Evolutionary conservation across 1,139 yeast genomes (phyloP).

Genomic region (Zygotorulaspora mrakii): DNA sequence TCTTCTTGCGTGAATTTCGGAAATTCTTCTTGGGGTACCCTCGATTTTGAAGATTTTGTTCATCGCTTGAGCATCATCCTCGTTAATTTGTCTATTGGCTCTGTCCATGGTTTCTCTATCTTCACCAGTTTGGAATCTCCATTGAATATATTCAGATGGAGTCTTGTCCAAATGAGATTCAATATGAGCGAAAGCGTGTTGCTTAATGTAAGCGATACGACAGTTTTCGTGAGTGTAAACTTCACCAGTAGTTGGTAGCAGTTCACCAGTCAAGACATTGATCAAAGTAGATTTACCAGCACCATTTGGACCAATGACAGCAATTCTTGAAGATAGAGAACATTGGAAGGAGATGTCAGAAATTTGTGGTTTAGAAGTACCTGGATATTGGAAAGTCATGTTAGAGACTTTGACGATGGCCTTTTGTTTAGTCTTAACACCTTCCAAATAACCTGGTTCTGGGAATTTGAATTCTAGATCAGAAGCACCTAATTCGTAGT

Average conservation of each 20-base stretch:
- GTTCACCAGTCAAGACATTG: conserved; percentile 98
- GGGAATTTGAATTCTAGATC: conserved; percentile 96
- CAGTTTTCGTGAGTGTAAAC: conserved; percentile 99
- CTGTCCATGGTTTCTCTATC: conserved; percentile 99
- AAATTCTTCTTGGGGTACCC: conserved; percentile 97
- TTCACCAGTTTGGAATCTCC: conserved; percentile 99
- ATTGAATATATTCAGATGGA: conserved; percentile 99
- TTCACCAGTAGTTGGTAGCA: conserved; percentile 96
- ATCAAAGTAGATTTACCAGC: conserved; percentile 99
- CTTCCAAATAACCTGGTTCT: conserved; percentile 99
- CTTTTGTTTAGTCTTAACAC: conserved; percentile 99
- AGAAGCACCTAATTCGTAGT: conserved; percentile 98
- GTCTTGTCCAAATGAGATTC: conserved; percentile 98
- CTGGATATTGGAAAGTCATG: conserved; percentile 99
- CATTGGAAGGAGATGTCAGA: conserved; percentile 91
- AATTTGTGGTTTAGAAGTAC: conserved; percentile 94
- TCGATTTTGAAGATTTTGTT: conserved; percentile 98
- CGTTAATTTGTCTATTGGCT: conserved; percentile 98
- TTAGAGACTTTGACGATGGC: conserved; percentile 96
- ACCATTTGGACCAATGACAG: conserved; percentile 99
- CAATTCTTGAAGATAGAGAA: conserved; percentile 98
- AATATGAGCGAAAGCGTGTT: conserved; percentile 99
- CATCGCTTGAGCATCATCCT: conserved; percentile 96
- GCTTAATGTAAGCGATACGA: conserved; percentile 99
- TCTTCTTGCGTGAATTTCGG: conserved; percentile 94